A percentile compares a stretch with the other conserved stretches of the same genome.
Conservation (phyloP, 805 yeast genomes). For the Pichia scutulata region DNA sequence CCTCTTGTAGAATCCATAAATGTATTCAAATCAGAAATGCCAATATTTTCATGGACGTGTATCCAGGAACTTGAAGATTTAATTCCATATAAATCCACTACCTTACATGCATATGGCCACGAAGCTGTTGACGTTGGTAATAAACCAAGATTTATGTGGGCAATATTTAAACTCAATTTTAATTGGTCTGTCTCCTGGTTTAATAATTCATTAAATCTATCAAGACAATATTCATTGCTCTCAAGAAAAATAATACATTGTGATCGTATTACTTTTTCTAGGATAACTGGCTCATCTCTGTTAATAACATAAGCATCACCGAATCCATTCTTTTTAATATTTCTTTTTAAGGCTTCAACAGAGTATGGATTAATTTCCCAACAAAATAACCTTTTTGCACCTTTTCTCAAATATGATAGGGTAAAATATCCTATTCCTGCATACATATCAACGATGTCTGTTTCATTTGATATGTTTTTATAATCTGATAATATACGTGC, state of each 20-base stretch:
- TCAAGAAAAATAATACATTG: slow-evolving; percentile 52
- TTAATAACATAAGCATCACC: slow-evolving; percentile 23
- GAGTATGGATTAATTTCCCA: slow-evolving; percentile 90
- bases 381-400: slow-evolving; percentile 50
- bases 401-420: slow-evolving; percentile 50
- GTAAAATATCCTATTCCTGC: slow-evolving; percentile 86
- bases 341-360: slow-evolving; percentile 57
- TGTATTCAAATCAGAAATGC: slow-evolving; percentile 31
- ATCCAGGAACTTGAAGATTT: slow-evolving; percentile 21
- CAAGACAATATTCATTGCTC: slow-evolving; percentile 45
- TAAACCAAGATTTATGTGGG: slow-evolving; percentile 71
- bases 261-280: slow-evolving; percentile 18
- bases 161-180: slow-evolving; percentile 1
- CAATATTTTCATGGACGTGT: slow-evolving; percentile 77
- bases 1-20: slow-evolving; percentile 22
- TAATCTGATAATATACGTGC: slow-evolving; percentile 44
- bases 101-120: slow-evolving; percentile 42
- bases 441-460: slow-evolving; percentile 59
- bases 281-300: slow-evolving; percentile 15
- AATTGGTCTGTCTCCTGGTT: slow-evolving; percentile 18
- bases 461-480: slow-evolving; percentile 24
- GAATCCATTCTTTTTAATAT: slow-evolving; percentile 40
- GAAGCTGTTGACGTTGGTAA: slow-evolving; percentile 63
- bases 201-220: slow-evolving; percentile 30
- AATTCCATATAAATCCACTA: slow-evolving; percentile 13